A percentile compares a stretch with the other conserved stretches of the same genome.
Evolutionary conservation across 306 rosid genomes (phyloP).

Genomic region (Trifolium dubium): DNA sequence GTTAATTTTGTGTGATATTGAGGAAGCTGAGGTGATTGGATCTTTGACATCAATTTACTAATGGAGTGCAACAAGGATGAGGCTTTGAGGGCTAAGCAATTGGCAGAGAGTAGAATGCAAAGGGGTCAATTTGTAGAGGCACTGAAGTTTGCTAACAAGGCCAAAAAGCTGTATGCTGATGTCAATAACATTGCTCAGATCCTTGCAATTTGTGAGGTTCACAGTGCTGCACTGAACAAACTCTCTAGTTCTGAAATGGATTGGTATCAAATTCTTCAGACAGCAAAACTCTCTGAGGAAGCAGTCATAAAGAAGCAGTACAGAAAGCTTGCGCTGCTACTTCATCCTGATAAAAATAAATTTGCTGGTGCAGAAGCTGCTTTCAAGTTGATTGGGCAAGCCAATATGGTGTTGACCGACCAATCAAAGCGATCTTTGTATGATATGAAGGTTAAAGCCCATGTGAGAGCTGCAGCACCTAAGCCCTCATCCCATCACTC

Average conservation of each 20-base stretch:
- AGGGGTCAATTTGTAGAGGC: slow-evolving; percentile 72
- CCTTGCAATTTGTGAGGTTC: slow-evolving; percentile 71
- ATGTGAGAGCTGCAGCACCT: slow-evolving; percentile 38
- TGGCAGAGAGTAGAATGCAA: slow-evolving; percentile 74
- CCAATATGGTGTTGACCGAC: slow-evolving; percentile 73
- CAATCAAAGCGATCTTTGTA: slow-evolving; percentile 52
- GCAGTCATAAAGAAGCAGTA: slow-evolving; percentile 68
- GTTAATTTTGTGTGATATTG: not conserved
- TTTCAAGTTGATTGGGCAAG: slow-evolving; percentile 86
- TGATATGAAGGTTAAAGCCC: slow-evolving; percentile 46
- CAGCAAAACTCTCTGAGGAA: slow-evolving; percentile 53
- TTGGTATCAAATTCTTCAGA: slow-evolving; percentile 81
- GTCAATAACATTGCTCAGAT: slow-evolving; percentile 69
- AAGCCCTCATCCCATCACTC: slow-evolving; percentile 46
- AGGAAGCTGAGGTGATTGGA: slow-evolving; percentile 33
- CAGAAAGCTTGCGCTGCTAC: slow-evolving; percentile 77
- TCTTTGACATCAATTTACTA: slow-evolving; percentile 35
- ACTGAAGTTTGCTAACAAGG: slow-evolving; percentile 66
- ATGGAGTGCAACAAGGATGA: slow-evolving; percentile 98
- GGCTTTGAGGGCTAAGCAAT: slow-evolving; percentile 72
- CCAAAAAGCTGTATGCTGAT: slow-evolving; percentile 62
- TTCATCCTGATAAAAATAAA: slow-evolving; percentile 94
- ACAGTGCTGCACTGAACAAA: slow-evolving; percentile 61
- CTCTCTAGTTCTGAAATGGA: slow-evolving; percentile 54
- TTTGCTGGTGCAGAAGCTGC: slow-evolving; percentile 95